A percentile compares a stretch with the other conserved stretches of the same genome.
Evolutionary conservation across 768 basidiomycete species (phyloP).

Genomic region (Filobasidium wieringae): DNA sequence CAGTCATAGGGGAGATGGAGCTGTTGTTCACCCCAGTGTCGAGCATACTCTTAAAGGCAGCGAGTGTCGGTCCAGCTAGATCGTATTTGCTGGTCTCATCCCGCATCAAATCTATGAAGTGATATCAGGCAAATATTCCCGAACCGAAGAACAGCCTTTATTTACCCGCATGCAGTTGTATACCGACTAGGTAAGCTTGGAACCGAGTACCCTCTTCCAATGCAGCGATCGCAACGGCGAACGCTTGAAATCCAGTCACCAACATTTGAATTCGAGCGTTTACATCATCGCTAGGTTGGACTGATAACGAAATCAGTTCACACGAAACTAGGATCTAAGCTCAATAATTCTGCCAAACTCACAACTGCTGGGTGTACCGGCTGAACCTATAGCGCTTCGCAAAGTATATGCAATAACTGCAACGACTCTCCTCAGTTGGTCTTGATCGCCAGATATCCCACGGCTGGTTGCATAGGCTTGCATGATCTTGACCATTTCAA

Average conservation of each 20-base stretch:
- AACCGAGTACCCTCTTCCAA: conserved; percentile 15
- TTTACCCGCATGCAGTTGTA: conserved; percentile 67
- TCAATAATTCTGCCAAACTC: neutral
- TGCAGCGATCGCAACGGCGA: conserved; percentile 50
- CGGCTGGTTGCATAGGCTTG: conserved; percentile 46
- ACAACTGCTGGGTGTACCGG: conserved; percentile 14
- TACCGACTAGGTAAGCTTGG: conserved; percentile 44
- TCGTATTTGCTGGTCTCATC: conserved; percentile 73
- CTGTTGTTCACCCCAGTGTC: conserved; percentile 41
- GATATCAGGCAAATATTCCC: neutral
- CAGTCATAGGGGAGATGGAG: conserved; percentile 41
- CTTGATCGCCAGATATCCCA: conserved; percentile 14
- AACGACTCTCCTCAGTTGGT: conserved; percentile 26
- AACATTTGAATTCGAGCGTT: conserved; percentile 56
- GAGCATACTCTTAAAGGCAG: conserved; percentile 63
- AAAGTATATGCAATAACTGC: conserved; percentile 67
- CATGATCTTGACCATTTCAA: conserved; percentile 60
- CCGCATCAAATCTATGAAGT: conserved; percentile 56
- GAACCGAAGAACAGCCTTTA: neutral
- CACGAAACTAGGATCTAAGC: neutral
- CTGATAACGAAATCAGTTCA: conserved; percentile 19
- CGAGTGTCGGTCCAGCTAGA: conserved; percentile 65
- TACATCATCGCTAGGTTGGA: conserved; percentile 44
- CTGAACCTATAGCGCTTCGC: conserved; percentile 54
- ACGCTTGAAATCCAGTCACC: conserved; percentile 52